Percentiles rank a stretch among this genome's conserved stretches.
phyloP scores from a whole-genome alignment of 345 rosid genomes.

The Acer negundo region DNA sequence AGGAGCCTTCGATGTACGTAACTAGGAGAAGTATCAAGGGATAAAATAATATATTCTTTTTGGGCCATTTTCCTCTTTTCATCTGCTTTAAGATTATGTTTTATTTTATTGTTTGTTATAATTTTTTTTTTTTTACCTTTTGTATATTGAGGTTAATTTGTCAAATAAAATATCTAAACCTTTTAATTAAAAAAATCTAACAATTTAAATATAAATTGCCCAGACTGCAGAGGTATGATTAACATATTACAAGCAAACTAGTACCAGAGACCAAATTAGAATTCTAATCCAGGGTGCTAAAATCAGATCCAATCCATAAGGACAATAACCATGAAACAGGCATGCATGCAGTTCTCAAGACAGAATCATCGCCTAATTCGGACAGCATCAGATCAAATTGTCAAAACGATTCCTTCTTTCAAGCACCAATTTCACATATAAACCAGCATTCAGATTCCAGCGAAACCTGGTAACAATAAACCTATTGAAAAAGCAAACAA shows the following conservation, averaged over 20 bases:
- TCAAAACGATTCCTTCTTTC: background rate
- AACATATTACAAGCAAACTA: background rate
- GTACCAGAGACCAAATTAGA: background rate
- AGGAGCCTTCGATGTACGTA: no score
- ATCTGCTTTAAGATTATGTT: no score
- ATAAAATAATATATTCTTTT: no score
- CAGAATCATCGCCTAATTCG: background rate
- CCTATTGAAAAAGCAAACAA: background rate
- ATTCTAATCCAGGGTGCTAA: background rate
- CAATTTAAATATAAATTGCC: no score
- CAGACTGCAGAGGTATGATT: background rate
- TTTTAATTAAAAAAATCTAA: no score
- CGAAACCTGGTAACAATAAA: background rate
- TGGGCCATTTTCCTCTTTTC: no score
- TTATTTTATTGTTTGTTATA: no score
- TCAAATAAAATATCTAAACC: no score
- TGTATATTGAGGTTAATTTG: no score
- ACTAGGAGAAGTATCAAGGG: no score
- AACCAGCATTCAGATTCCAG: background rate
- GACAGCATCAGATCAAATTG: background rate
- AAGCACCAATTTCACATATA: background rate
- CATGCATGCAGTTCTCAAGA: background rate
- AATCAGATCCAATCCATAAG: background rate
- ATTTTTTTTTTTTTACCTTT: no score
- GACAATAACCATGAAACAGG: background rate